Base-by-base conservation (phyloP, 2,329 filamentous ascomycete species). In the Amphichorda felina region DNA sequence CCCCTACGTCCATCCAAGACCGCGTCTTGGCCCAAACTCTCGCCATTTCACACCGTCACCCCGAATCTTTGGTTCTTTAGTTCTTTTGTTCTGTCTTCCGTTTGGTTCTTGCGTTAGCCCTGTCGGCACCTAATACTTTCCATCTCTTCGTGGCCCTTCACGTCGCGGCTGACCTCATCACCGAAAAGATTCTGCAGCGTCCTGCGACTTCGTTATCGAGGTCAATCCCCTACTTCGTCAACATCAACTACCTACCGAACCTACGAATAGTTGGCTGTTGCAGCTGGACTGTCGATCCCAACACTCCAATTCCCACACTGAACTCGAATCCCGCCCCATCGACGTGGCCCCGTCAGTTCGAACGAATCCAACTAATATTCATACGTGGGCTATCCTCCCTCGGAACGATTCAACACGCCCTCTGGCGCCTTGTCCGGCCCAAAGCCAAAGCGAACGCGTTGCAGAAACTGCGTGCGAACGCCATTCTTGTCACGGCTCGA, bases 141-240 rank as follows among this genome's bases (percentile, higher is more conserved):
- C 21, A 24, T 10, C 21, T 6, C n/a, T 31, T 27, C 21, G 22
- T 37, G 3, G 15, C 27, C 29, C 35, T 27, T 37, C 35, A 30
- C 35, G 29, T 25, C 35, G 29, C 30, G 29, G 35, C 35, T 37
- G 30, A 37, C 35, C 8, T 31, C 25, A n/a, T n/a, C n/a, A 24
- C 21, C 10, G 6, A 10, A 17, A 35, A 22, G 17, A 7, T 32
- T 32, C 30, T 17, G 14, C 30, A 13, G 17, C 31, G 16, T 16
- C 13, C 27, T n/a, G 13, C 29, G 29, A 31, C 15, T 11, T 31
- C 29, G 18, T 15, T 7, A n/a, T 16, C 10, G 15, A 11, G 11
- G 11, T 31, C n/a, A 16, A 11, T 8, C 9, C 10, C 28, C n/a
- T 30, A 30, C 8, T 30, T 8, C 28, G 8, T n/a, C 16, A 14